Evolutionary conservation across 768 basidiomycete species (phyloP), one percentile per base, ranked within the genome.

Genomic region (Mycena capillaripes): DNA sequence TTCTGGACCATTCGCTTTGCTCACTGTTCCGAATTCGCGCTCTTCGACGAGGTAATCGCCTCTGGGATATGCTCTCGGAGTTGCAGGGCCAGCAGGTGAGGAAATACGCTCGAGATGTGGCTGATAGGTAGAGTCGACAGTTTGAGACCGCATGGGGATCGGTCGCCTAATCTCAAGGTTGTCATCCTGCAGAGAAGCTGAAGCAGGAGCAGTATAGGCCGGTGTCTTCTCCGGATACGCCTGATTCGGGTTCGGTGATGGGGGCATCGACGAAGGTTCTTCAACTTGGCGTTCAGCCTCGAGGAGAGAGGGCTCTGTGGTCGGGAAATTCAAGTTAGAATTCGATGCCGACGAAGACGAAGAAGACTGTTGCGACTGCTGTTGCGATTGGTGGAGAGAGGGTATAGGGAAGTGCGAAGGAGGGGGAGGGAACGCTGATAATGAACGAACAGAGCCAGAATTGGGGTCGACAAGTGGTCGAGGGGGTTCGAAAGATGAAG

Each of bases 331-430:
- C 38, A 77, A 71, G 50, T 79, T 75, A 27, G 79, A 79, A 21
- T 76, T 75, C 7, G 81, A 77, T 53, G 79, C 77, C 16, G 77
- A 76, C 34, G 76, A 76, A 16, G 74, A 71, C 2, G 78, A 67
- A 23, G 75, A 69, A 40, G 48, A 30, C 38, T 73, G 74, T 32
- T 74, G 68, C 4, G 61, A 73, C 29, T 58, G 50, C 34, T 50
- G 66, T 32, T 58, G 56, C 19, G 34, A 38, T 5, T 25, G 36
- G 21, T 69, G 69, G 11, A 66, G 81, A 32, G 89, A 87, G 40
- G 91, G 93, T 17, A 91, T 80, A 16, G 93, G 93, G 69, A 92
- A 89, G 78, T 94, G 92, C 0, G 89, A 89, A 0, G 93, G 93
- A 19, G 93, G 93, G 0, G 87, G 81, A 27, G 93, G 93, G 79